Base-by-base conservation (phyloP, 176 grass and related monocot genomes). In the Pontederia paniculata region DNA sequence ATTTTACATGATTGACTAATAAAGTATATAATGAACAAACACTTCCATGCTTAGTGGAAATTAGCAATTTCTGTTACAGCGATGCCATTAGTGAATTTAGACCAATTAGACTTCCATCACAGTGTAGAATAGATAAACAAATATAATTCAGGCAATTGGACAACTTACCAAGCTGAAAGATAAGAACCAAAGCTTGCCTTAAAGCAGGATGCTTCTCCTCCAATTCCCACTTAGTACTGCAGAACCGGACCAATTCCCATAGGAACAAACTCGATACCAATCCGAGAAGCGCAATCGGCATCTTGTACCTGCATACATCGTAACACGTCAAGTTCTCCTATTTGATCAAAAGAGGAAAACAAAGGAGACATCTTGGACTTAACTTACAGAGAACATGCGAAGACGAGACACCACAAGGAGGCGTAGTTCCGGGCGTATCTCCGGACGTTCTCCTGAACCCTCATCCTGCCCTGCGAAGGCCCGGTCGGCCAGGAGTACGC, bases 371-470 rank as follows among this genome's bases (percentile, higher is more conserved):
- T 14, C 25, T 1, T 31, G 20, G 13, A 21, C 15, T 21, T 1
- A 12, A 71, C 65, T 51, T 50, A 96, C 90, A 96, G 52, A 76
- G 84, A 86, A 73, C 90, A 96, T 4, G 82, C 80, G 67, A 96
- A 83, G 73, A 96, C 43, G 56, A 96, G 66, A 52, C 86, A 52
- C 25, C 76, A 57, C 15, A 96, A 82, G 50, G 76, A 69, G 23
- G 80, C 77, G 42, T 96, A 96, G 75, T 96, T 96, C 67, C 76
- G 83, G 44, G 79, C 85, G 55, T 96, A 89, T 48, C 77, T 79
- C 13, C 90, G 79, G 55, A 96, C 82, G 66, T 96, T 96, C 82
- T 96, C 90, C 73, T 96, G 90, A 48, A 89, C 79, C 17, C 90
- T 77, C 70, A 96, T 81, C 19, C 85, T 71, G 22, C 85, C 82